Percentiles rank a stretch among this genome's conserved stretches.
These are phyloP conservation scores for Paramecium primaurelia DNA, from an alignment of 73 alveolate species.

Conservation along the genomic window DNA sequence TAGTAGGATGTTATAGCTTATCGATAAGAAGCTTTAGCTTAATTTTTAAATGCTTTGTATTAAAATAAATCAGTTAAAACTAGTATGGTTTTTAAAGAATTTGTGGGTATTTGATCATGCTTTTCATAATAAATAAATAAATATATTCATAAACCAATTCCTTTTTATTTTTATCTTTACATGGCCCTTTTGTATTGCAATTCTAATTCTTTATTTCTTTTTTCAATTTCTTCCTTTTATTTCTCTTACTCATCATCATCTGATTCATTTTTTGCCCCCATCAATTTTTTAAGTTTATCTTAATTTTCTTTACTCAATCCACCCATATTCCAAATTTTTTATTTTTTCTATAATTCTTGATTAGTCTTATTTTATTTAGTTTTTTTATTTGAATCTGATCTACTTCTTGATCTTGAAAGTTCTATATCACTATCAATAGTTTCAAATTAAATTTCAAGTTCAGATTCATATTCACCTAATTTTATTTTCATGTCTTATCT, in stretches of 20 bases:
- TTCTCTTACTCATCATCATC: constrained; percentile 32
- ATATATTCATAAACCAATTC: constrained; percentile 7
- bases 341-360: background rate
- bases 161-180: background rate
- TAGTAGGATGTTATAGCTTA: background rate
- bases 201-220: constrained; percentile 24
- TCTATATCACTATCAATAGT: background rate
- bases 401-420: background rate
- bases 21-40: background rate
- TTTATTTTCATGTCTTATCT: background rate
- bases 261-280: constrained; percentile 24
- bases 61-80: background rate
- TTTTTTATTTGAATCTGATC: background rate
- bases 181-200: background rate
- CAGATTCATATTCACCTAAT: background rate
- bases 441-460: background rate
- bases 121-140: background rate
- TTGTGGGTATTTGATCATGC: background rate
- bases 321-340: constrained; percentile 36
- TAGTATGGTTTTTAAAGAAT: background rate
- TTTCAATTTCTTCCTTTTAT: background rate
- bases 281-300: background rate
- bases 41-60: background rate
- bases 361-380: background rate
- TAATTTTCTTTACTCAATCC: constrained; percentile 27